Evolutionary conservation across 106 monocot genomes (phyloP), one percentile per base, ranked within the genome.

Genomic region (Vanilla planifolia): DNA sequence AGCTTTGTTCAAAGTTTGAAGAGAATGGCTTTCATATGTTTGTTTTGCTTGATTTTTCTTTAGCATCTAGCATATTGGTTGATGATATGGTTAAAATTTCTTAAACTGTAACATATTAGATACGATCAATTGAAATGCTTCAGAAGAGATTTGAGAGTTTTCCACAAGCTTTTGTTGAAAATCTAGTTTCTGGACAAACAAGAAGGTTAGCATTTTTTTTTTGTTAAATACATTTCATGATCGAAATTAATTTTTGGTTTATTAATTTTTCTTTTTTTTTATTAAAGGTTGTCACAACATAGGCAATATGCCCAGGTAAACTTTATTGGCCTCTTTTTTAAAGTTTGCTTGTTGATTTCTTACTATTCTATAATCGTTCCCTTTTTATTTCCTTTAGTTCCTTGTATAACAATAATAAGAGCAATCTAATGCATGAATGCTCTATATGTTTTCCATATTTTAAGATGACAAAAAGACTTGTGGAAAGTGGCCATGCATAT

Each of bases 91-190:
- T 43, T 50, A 60, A 2, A 11, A 29, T 43, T 11, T 29, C 34
- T 46, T 57, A 35, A 43, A 17, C 42, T 64, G 58, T 39, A 56
- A 25, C 33, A 32, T 61, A 44, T 40, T 66, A 98, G 98, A 92
- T 98, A 51, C 79, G 98, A 19, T 71, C 98, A 55, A 70, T 82
- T 75, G 92, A 98, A 61, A 98, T 98, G 98, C 74, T 98, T 66
- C 98, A 85, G 30, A 98, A 82, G 62, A 73, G 98, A 45, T 98
- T 98, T 79, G 87, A 98, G 64, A 88, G 73, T 48, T 98, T 92
- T 73, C 98, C 98, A 19, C 85, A 77, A 68, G 98, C 98, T 39
- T 98, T 98, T 79, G 72, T 67, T 5, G 85, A 80, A 52, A 92
- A 75, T 50, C 98, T 98, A 42, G 81, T 92, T 14, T 82, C 85